These are phyloP conservation scores for Pleodorina starrii DNA, from an alignment of 139 green algal species.

Conservation along the genomic window DNA sequence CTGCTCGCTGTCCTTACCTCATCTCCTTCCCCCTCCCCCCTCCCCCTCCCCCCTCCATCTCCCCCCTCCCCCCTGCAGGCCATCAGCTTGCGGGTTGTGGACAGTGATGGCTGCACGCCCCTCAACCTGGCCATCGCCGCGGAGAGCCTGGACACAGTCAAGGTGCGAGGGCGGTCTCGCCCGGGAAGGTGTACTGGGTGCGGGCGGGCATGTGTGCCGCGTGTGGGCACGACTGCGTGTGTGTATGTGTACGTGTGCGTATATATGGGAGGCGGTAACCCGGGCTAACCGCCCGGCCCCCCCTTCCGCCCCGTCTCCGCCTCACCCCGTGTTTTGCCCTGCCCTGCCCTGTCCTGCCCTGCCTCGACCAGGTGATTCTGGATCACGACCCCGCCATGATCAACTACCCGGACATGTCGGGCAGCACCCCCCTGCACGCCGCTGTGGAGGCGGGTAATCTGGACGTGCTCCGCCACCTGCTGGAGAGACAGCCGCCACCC, in stretches of 20 bases:
- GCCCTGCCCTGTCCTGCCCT: background rate
- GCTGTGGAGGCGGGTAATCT: slow-evolving; percentile 53
- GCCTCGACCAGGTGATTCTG: slow-evolving; percentile 59
- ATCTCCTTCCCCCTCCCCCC: background rate
- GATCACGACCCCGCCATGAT: slow-evolving; percentile 54
- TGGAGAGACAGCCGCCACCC: slow-evolving; percentile 28
- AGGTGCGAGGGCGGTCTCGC: slow-evolving; percentile 68
- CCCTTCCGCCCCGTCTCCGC: background rate
- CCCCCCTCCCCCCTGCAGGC: background rate
- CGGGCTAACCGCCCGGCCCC: no score
- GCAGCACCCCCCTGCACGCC: slow-evolving; percentile 72
- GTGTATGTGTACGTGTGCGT: no score
- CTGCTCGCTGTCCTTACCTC: no score
- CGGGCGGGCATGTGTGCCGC: no score
- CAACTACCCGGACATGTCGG: slow-evolving; percentile 65
- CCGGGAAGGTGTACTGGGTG: no score
- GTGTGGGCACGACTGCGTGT: no score
- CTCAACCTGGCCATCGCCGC: slow-evolving; percentile 70
- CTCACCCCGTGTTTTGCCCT: background rate
- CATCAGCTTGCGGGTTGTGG: slow-evolving; percentile 60
- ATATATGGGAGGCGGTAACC: no score
- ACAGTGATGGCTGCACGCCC: slow-evolving; percentile 66
- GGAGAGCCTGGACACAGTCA: slow-evolving; percentile 60
- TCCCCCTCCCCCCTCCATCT: background rate
- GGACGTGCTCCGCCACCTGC: slow-evolving; percentile 58